A percentile compares a stretch with the other conserved stretches of the same genome.
These are phyloP conservation scores for Sporothrix globosa DNA, from an alignment of 2,329 filamentous ascomycete species.

Conservation along the genomic window DNA sequence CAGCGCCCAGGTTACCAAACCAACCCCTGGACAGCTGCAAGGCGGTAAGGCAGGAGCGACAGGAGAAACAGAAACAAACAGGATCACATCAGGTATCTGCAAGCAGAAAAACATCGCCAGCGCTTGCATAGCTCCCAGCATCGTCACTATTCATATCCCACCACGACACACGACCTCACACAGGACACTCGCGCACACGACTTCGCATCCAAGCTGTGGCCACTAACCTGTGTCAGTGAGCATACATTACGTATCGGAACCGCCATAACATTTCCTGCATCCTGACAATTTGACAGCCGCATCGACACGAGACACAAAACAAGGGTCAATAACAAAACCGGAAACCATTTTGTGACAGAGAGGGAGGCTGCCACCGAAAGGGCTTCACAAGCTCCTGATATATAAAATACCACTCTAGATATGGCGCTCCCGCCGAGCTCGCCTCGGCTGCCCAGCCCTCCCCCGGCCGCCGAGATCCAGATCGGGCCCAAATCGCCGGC, in stretches of 20 bases:
- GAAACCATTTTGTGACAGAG: neutral
- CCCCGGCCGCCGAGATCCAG: conserved; percentile 92
- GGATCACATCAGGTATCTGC: neutral
- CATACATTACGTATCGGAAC: neutral
- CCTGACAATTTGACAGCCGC: neutral
- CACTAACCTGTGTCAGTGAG: neutral
- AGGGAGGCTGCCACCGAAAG: conserved; percentile 2
- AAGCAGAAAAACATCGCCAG: conserved; percentile 24
- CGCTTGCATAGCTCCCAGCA: conserved; percentile 21
- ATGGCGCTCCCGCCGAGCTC: conserved; percentile 72
- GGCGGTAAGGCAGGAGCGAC: conserved; percentile 21
- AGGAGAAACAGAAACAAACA: conserved; percentile 5
- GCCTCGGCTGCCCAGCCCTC: conserved; percentile 90
- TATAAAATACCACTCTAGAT: neutral
- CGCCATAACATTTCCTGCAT: neutral
- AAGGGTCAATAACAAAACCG: neutral
- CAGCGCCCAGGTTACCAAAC: conserved; percentile 18
- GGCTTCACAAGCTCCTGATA: neutral
- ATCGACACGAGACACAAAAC: neutral
- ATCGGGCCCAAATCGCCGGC: conserved; percentile 57
- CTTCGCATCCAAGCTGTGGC: neutral
- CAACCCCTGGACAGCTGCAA: conserved; percentile 27
- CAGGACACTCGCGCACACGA: neutral
- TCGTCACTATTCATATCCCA: neutral
- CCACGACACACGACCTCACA: neutral